Evolutionary conservation across 306 rosid genomes (phyloP), one percentile per base, ranked within the genome.

Genomic region (Benincasa hispida): DNA sequence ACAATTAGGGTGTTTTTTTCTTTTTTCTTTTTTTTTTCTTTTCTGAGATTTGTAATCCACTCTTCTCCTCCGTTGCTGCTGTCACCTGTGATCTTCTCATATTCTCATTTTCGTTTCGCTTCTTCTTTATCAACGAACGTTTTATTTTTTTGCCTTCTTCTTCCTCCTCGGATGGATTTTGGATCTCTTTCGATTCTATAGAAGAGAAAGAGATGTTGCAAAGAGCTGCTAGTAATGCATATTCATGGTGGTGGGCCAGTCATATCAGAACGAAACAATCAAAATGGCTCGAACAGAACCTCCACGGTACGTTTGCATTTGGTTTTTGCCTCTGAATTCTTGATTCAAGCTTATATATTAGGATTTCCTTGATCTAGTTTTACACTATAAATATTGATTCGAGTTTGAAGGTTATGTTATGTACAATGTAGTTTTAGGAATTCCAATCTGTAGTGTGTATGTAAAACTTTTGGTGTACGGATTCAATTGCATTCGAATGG

Each of bases 181-280:
- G 75, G 22, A 61, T 79, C 66, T 68, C 73, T 58, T 37, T 51
- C 76, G n/a, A 83, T 74, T 77, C 48, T 85, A 45, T 51, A 72
- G 73, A 58, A 3, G 41, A 77, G 28, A 72, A 51, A 77, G 53
- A 78, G 45, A 92, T 92, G 98, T 90, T 95, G 86, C 87, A 90
- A 35, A 92, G 99, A 83, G 99, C 96, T 74, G 98, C 98, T 76
- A 89, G 90, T 80, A 92, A 88, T 79, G 97, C 99, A 39, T 92
- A 88, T 85, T 87, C 99, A 77, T 95, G 98, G 97, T 95, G 99
- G 99, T 95, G 99, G 99, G 98, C 89, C 8, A 95, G 98, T 85
- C 99, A 92, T 85, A 76, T 95, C 69, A 87, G 99, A 85, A 92
- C 99, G 72, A 95, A 95, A 77, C 99, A 95, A 81, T 90, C 99